Base-by-base conservation (phyloP, 129 eudicot species). In the Chrysanthemum seticuspe region DNA sequence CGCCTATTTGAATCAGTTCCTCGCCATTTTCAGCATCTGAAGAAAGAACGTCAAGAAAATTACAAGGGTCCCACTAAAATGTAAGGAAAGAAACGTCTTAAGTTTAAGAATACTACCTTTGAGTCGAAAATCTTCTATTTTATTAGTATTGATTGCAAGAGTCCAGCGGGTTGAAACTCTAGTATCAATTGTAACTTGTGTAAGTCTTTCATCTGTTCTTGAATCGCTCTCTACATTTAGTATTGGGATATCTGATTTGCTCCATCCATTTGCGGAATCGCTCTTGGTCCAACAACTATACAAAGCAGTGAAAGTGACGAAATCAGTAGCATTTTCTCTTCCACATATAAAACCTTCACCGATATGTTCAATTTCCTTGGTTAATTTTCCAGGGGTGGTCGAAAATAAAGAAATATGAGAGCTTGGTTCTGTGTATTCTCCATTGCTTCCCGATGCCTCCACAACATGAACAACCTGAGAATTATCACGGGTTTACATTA, bases 391-490 rank as follows among this genome's bases (percentile, higher is more conserved):
- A 40, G 99, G 97, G 70, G 99, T 85, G 7, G 82, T 69, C 40
- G 99, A 95, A 82, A 86, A 90, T 0, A 95, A 79, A 62, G 97
- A 90, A 21, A 95, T 74, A 36, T 81, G 88, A 16, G 99, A 95
- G 45, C 36, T 73, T 0, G 88, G 83, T 73, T 81, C 87, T 68
- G 62, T 78, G 53, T 71, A 67, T 68, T 80, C 84, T 10, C 69
- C 87, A 31, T 65, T 60, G 45, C 57, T 58, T 85, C 82, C 87
- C 8, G 87, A 84, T 64, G 91, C 81, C 71, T 95, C 95, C 78
- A 95, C 99, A 56, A 95, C 95, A 83, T 95, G 96, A 76, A 95
- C 99, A 73, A 91, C 97, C 99, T 95, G 85, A 74, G 11, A 53
- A 72, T 19, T 57, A 68, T 57, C 56, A 62, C 10, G 76, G 62